These are phyloP conservation scores for Blastocystis sp. DNA, from an alignment of 352 stramenopile species.

Conservation along the genomic window DNA sequence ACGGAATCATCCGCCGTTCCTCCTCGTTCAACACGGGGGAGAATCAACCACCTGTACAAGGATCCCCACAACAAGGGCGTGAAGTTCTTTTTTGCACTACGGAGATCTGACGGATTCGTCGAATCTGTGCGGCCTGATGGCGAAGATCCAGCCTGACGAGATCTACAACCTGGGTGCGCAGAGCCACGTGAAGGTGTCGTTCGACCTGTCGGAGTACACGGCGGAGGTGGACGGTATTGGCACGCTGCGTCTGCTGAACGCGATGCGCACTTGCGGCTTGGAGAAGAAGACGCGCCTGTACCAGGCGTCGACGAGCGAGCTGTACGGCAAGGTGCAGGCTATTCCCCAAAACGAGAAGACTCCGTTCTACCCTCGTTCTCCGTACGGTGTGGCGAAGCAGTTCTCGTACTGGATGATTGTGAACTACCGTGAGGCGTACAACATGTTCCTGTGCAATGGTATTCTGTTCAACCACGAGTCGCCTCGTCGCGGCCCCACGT, in stretches of 20 bases:
- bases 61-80: conserved; percentile 88
- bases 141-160: conserved; percentile 88
- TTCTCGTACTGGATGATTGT: conserved; percentile 97
- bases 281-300: conserved; percentile 72
- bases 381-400: conserved; percentile 95
- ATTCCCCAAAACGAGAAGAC: conserved; percentile 92
- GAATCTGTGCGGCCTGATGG: conserved; percentile 91
- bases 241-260: conserved; percentile 91
- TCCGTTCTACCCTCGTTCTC: conserved; percentile 95
- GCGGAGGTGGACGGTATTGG: conserved; percentile 92
- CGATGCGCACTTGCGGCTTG: conserved; percentile 86
- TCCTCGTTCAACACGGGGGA: conserved; percentile 95
- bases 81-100: conserved; percentile 95
- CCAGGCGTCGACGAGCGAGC: conserved; percentile 90
- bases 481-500: conserved; percentile 90
- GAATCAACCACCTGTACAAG: conserved; percentile 94
- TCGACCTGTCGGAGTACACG: conserved; percentile 98
- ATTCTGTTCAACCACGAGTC: conserved; percentile 99
- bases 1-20: conserved; percentile 91
- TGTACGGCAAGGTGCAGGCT: conserved; percentile 93
- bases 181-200: conserved; percentile 97
- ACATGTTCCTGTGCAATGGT: conserved; percentile 88
- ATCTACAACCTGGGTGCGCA: conserved; percentile 98
- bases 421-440: conserved; percentile 96
- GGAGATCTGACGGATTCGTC: conserved; percentile 94